Base-by-base conservation (phyloP, 139 green algal genomes). In the Desmodesmus armatus region DNA sequence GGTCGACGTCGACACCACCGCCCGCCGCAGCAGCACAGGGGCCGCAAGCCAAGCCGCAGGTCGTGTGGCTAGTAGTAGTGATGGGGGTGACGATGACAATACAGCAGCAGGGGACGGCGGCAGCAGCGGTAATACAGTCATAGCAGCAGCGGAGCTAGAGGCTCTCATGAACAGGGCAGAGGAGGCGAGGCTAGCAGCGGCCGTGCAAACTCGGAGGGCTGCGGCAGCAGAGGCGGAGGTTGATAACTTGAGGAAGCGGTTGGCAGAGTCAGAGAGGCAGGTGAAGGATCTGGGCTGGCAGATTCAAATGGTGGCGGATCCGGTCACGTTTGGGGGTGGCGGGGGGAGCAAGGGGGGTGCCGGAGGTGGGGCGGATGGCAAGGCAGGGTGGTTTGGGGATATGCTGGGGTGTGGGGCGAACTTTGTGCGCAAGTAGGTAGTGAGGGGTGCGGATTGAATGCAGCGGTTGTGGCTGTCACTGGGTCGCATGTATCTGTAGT, bases 381-480 rank as follows among this genome's bases (percentile, higher is more conserved):
- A 35, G 5, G 73, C 72, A 25, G 51, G 77, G 29, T 80, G 79
- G 25, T 67, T 83, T 33, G 69, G 55, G n/a, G 87, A 87, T 40
- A 89, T 90, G 84, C 39, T 93, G 2, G 89, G 90, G 21, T 92
- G 89, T 49, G 89, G 89, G 9, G 89, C 89, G 2, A 92, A 92
- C 71, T 92, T 62, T 53, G 71, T 82, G 17, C 37, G 82, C 27
- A 87, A 87, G 71, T 75, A 75, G 67, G 31, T n/a, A n/a, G n/a
- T n/a, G n/a, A n/a, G n/a, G n/a, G n/a, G n/a, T n/a, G n/a, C n/a
- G n/a, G n/a, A n/a, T n/a, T n/a, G n/a, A n/a, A n/a, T n/a, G n/a
- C n/a, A n/a, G n/a, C n/a, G n/a, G n/a, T n/a, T n/a, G n/a, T n/a
- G n/a, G n/a, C n/a, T n/a, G n/a, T n/a, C n/a, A n/a, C n/a, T n/a